phyloP scores from a whole-genome alignment of 2,329 filamentous ascomycete species.

The Apiospora hydei region DNA sequence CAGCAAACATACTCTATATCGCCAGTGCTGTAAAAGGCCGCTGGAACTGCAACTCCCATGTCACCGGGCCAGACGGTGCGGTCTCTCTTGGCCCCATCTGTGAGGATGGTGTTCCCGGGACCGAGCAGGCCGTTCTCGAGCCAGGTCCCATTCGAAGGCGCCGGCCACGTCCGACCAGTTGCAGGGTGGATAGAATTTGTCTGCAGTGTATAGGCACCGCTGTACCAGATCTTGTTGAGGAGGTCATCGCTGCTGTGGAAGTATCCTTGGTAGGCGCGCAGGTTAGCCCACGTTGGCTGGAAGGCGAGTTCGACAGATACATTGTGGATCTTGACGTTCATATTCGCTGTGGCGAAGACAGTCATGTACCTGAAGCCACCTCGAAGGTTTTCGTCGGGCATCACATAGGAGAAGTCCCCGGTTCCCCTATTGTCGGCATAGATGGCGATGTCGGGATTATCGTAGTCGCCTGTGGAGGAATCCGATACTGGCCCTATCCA shows the following conservation, averaged over 20 bases:
- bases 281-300: slow-evolving; percentile 51
- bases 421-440: slow-evolving; percentile 44
- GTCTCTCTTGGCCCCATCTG: slow-evolving; percentile 61
- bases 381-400: slow-evolving; percentile 48
- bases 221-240: slow-evolving; percentile 64
- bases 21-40: slow-evolving; percentile 58
- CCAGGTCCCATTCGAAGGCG: slow-evolving; percentile 42
- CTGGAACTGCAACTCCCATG: slow-evolving; percentile 60
- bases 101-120: slow-evolving; percentile 41
- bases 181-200: slow-evolving; percentile 36
- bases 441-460: slow-evolving; percentile 45
- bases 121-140: slow-evolving; percentile 39
- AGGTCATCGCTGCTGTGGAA: slow-evolving; percentile 58
- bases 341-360: slow-evolving; percentile 45
- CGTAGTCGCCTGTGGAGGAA: slow-evolving; percentile 46
- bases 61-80: slow-evolving; percentile 65
- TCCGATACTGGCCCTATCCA: slow-evolving; percentile 51
- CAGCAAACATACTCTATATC: slow-evolving; percentile 42
- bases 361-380: slow-evolving; percentile 55
- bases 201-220: slow-evolving; percentile 60
- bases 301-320: slow-evolving; percentile 39
- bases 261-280: slow-evolving; percentile 60
- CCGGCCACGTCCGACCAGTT: slow-evolving; percentile 39
- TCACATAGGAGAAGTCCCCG: slow-evolving; percentile 45
- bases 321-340: slow-evolving; percentile 35